phyloP scores from a whole-genome alignment of 768 basidiomycete species.

The Boletus sp. region DNA sequence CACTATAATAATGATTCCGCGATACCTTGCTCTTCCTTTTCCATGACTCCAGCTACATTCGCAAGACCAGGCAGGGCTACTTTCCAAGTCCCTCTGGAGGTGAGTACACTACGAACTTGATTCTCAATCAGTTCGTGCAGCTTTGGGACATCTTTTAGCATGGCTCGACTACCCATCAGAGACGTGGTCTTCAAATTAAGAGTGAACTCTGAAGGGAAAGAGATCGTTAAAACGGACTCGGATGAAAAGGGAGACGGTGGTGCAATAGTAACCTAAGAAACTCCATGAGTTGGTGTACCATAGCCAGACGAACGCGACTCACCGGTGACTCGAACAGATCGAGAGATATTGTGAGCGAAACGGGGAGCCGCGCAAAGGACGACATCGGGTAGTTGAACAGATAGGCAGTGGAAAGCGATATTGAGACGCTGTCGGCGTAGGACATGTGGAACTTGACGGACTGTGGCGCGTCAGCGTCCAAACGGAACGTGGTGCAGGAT shows the following conservation, averaged over 20 bases:
- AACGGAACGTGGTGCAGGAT: background rate
- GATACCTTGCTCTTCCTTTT: slow-evolving; percentile 29
- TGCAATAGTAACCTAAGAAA: slow-evolving; percentile 54
- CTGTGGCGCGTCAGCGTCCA: slow-evolving; percentile 40
- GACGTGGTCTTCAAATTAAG: slow-evolving; percentile 87
- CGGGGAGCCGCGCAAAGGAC: slow-evolving; percentile 79
- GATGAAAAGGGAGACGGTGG: slow-evolving; percentile 56
- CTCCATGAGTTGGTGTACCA: background rate
- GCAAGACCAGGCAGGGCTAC: slow-evolving; percentile 65
- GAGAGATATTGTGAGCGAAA: slow-evolving; percentile 76
- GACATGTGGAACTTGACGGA: slow-evolving; percentile 80
- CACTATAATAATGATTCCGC: background rate
- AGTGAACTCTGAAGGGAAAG: slow-evolving; percentile 82
- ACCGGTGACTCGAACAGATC: slow-evolving; percentile 71
- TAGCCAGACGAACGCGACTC: slow-evolving; percentile 25
- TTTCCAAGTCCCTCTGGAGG: slow-evolving; percentile 61
- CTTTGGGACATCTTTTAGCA: slow-evolving; percentile 96
- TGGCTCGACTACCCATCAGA: slow-evolving; percentile 94
- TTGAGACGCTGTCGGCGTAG: slow-evolving; percentile 80
- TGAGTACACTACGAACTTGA: slow-evolving; percentile 69
- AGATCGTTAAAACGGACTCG: slow-evolving; percentile 64
- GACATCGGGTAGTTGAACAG: slow-evolving; percentile 82
- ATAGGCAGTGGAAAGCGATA: slow-evolving; percentile 81
- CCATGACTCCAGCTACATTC: slow-evolving; percentile 26
- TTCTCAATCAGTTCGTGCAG: slow-evolving; percentile 91